Evolutionary conservation across 805 yeast genomes (phyloP).

Genomic region (Candida koratica): DNA sequence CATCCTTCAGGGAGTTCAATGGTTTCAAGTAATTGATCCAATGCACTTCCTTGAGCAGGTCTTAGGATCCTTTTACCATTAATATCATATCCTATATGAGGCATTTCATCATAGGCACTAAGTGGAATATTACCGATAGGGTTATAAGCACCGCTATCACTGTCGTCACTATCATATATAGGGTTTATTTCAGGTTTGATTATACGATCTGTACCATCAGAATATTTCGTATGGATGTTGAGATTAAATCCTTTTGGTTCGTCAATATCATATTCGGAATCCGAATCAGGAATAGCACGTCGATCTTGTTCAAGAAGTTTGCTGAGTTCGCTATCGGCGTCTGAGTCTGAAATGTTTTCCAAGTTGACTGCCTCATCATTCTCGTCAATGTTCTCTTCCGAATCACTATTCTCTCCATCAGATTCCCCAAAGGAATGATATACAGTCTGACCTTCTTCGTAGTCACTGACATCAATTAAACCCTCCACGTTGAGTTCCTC

Average conservation of each 20-base stretch:
- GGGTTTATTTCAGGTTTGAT: conserved; percentile 91
- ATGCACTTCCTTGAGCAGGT: conserved; percentile 95
- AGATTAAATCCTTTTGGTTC: conserved; percentile 50
- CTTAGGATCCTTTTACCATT: conserved; percentile 98
- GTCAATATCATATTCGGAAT: conserved; percentile 37
- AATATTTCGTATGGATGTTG: conserved; percentile 44
- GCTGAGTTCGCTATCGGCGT: conserved; percentile 63
- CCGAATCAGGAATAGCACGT: conserved; percentile 35
- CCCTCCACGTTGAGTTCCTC: conserved; percentile 34
- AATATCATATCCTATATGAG: conserved; percentile 94
- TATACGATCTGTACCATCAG: conserved; percentile 79
- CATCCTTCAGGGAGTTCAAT: conserved; percentile 97
- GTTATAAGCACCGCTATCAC: conserved; percentile 73
- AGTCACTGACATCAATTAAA: conserved; percentile 41
- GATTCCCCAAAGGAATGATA: conserved; percentile 21
- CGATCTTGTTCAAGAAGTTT: conserved; percentile 48
- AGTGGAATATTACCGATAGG: conserved; percentile 93
- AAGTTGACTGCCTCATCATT: conserved; percentile 18
- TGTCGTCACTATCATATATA: conserved; percentile 90
- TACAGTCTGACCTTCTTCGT: conserved; percentile 17
- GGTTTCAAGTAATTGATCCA: conserved; percentile 81
- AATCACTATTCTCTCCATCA: conserved; percentile 20
- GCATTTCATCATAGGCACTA: conserved; percentile 93
- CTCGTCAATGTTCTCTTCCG: conserved; percentile 29
- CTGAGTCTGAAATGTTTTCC: conserved; percentile 26